phyloP scores from a whole-genome alignment of 306 rosid species.

The Begonia peltatifolia region DNA sequence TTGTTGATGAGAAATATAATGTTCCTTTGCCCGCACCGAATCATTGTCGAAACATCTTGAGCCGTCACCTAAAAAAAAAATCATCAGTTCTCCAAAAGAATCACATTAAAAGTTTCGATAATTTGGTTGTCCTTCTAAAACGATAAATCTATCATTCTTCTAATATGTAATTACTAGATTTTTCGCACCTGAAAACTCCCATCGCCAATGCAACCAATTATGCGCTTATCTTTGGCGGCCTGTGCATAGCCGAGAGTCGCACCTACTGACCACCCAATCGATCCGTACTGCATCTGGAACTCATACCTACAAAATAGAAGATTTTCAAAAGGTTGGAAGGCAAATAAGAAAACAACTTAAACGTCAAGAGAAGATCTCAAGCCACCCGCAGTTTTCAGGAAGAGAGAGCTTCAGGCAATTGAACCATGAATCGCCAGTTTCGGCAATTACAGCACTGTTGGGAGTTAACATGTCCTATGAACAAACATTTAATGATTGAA shows the following conservation, averaged over 20 bases:
- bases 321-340: conserved; percentile 4
- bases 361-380: background rate
- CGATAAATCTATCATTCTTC: too few species aligned
- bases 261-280: conserved; percentile 90
- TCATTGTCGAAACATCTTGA: conserved; percentile 92
- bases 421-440: conserved; percentile 94
- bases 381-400: conserved; percentile 71
- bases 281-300: conserved; percentile 97
- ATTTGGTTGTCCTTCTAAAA: too few species aligned
- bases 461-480: conserved; percentile 44
- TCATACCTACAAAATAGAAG: conserved; percentile 45
- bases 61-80: conserved; percentile 50
- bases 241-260: conserved; percentile 91
- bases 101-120: background rate
- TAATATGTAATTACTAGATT: too few species aligned
- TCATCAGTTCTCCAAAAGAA: background rate
- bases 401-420: conserved; percentile 78
- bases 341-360: background rate
- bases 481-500: conserved; percentile 2
- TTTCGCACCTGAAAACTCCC: conserved; percentile 81
- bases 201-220: conserved; percentile 79
- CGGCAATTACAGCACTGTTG: conserved; percentile 60
- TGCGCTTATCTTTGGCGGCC: conserved; percentile 60
- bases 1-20: conserved; percentile 79
- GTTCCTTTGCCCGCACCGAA: conserved; percentile 50